A percentile compares a stretch with the other conserved stretches of the same genome.
phyloP scores from a whole-genome alignment of 176 grass and related monocot species.

The Triticum dicoccoides region DNA sequence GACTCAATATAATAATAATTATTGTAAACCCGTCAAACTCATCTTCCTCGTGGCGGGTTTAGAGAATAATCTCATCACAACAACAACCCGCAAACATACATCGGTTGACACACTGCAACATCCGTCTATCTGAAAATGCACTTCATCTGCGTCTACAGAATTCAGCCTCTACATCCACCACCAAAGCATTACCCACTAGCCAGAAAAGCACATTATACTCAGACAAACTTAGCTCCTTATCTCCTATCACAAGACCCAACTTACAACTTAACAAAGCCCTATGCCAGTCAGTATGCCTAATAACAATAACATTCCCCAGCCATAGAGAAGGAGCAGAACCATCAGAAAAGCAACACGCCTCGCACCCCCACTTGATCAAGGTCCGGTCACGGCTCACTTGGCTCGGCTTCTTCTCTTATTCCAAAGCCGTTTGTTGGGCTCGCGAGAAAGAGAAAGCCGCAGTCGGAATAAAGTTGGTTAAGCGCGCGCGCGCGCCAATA shows the following conservation, averaged over 20 bases:
- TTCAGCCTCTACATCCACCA: too few relatives aligned
- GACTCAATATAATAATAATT: too few relatives aligned
- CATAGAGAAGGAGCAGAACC: background rate
- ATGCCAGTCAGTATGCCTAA: background rate
- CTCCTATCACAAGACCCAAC: background rate
- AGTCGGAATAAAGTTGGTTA: slow-evolving; percentile 50
- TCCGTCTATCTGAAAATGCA: too few relatives aligned
- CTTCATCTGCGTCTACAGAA: too few relatives aligned
- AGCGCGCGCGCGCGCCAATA: slow-evolving; percentile 45
- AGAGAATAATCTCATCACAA: too few relatives aligned
- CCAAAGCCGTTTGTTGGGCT: background rate
- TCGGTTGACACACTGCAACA: too few relatives aligned
- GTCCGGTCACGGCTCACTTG: slow-evolving; percentile 23
- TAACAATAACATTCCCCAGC: background rate
- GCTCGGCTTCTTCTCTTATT: slow-evolving; percentile 4
- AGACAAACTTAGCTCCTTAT: background rate
- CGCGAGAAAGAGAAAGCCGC: background rate
- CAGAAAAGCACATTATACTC: too few relatives aligned
- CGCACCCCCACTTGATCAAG: slow-evolving; percentile 28
- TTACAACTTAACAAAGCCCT: background rate
- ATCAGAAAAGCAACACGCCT: background rate
- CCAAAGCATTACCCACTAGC: too few relatives aligned
- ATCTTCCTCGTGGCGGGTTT: too few relatives aligned
- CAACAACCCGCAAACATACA: too few relatives aligned
- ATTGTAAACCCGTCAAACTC: too few relatives aligned